These are phyloP conservation scores for Fusarium buxicola DNA, from an alignment of 2,329 filamentous ascomycete genomes.

Conservation along the genomic window DNA sequence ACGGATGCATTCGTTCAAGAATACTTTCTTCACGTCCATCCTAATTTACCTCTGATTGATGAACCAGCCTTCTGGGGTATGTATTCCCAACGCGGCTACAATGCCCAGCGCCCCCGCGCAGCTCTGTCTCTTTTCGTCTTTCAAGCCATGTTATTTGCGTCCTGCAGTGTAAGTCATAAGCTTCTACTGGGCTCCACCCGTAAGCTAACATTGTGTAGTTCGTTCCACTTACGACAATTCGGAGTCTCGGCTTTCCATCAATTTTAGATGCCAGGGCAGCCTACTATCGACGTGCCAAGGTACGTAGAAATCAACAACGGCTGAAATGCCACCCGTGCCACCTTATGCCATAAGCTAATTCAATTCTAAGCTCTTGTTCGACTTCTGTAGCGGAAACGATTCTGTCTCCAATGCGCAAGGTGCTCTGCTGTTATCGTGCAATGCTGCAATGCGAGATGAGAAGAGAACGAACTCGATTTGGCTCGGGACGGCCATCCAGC, in stretches of 20 bases:
- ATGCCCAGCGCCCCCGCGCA: neutral
- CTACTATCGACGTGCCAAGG: constrained; percentile 31
- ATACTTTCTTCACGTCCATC: constrained; percentile 31
- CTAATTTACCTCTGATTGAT: constrained; percentile 19
- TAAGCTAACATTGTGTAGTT: constrained; percentile 15
- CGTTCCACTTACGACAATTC: constrained; percentile 8
- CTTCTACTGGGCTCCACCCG: no score
- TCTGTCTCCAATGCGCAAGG: constrained; percentile 19
- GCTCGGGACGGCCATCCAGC: constrained; percentile 28
- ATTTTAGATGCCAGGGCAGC: constrained; percentile 13
- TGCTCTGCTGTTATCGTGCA: constrained; percentile 21
- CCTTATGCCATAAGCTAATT: no score
- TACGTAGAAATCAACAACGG: neutral
- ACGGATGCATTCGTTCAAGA: constrained; percentile 25
- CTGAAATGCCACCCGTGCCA: neutral
- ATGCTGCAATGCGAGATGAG: constrained; percentile 23
- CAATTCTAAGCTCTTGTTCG: constrained; percentile 20
- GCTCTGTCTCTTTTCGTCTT: constrained; percentile 21
- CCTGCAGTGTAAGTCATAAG: constrained; percentile 16
- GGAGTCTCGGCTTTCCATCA: constrained; percentile 22
- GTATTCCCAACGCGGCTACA: neutral
- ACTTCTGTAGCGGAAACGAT: constrained; percentile 18
- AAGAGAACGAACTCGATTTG: constrained; percentile 28
- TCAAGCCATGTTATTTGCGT: constrained; percentile 30
- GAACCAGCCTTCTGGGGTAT: constrained; percentile 26